These are phyloP conservation scores for Ajuga reptans DNA, from an alignment of 305 asterid genomes.

Conservation along the genomic window DNA sequence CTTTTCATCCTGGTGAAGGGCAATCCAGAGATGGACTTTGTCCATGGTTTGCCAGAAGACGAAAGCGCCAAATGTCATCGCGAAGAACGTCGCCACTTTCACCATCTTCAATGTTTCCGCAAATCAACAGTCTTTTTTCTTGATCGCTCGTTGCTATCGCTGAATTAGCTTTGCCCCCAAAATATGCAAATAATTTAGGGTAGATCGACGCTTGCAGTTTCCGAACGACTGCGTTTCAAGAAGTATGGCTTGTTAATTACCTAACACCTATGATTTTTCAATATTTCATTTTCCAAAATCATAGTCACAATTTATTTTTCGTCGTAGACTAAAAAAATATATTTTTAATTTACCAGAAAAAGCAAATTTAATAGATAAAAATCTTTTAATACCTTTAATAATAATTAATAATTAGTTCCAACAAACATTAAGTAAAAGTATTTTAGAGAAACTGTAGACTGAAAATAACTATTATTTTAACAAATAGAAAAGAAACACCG, in stretches of 20 bases:
- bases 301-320: too few species aligned
- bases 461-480: too few species aligned
- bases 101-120: conserved; percentile 41
- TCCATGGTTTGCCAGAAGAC: conserved; percentile 74
- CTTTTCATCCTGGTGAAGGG: conserved; percentile 84
- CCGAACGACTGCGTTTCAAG: conserved; percentile 10
- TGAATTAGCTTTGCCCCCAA: neutral
- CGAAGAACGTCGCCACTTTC: conserved; percentile 58
- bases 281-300: too few species aligned
- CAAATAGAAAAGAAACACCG: too few species aligned
- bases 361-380: too few species aligned
- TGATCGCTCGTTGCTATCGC: conserved; percentile 8
- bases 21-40: conserved; percentile 69
- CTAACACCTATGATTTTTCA: too few species aligned
- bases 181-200: neutral
- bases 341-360: too few species aligned
- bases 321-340: too few species aligned
- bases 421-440: too few species aligned
- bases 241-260: neutral
- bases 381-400: too few species aligned
- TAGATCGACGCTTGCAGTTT: neutral
- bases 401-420: too few species aligned
- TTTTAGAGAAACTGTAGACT: too few species aligned
- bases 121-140: conserved; percentile 6
- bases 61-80: conserved; percentile 61